Evolutionary conservation across 768 basidiomycete genomes (phyloP), one percentile per base, ranked within the genome.

Genomic region (Krasilnikovozyma curviuscula): DNA sequence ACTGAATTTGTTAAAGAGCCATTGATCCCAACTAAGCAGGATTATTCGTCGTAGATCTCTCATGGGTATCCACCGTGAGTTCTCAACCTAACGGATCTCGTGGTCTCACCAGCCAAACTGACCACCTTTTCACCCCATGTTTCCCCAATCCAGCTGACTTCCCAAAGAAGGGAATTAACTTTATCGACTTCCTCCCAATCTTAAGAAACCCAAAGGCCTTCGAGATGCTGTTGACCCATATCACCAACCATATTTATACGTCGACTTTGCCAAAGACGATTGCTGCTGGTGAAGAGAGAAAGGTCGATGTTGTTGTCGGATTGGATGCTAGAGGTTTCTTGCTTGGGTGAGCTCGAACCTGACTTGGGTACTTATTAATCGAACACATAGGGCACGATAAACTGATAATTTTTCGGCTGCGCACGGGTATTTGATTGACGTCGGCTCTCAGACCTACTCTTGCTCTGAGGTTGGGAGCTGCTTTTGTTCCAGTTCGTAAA

Each of bases 251-350:
- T 60, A 68, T 97, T 61, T 78, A 78, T 45, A 83, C 83, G 23
- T 35, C 49, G 7, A 84, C 81, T 7, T 70, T 88, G 56, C 71
- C 74, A 19, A 67, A 67, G 40, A 69, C 74, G 13, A 68, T 73
- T 3, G 66, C 65, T 43, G 73, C 72, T 54, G 47, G 40, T 3
- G 18, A 48, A 33, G 34, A 31, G 24, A 57, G 57, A 18, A 85
- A 79, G 64, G 74, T 89, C 56, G 91, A 98, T 64, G 81, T 83
- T 44, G 73, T 98, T 55, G 85, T 98, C 48, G 93, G 83, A 28
- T 73, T 98, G 37, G 93, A 98, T 64, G 91, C 91, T 21, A 73
- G 93, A 47, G 93, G 93, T 13, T 98, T 98, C 70, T 73, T 98
- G 43, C 66, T 98, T 9, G 93, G 89, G 1, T 49, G 40, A 49